phyloP scores from a whole-genome alignment of 805 yeast species.

The Kodamaea neixiangensis region DNA sequence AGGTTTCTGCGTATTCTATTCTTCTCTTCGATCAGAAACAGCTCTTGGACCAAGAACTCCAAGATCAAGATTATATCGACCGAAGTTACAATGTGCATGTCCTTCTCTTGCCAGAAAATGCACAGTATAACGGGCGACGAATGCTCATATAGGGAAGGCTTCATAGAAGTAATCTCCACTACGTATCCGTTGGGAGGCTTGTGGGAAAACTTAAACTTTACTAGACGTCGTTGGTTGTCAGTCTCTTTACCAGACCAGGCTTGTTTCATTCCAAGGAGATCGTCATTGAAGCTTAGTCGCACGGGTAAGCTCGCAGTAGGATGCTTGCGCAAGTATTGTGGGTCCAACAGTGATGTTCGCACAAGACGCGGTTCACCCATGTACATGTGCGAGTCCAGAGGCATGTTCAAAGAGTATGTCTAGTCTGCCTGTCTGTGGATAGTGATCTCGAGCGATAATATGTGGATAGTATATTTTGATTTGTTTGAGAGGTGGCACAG shows the following conservation, averaged over 20 bases:
- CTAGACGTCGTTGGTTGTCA: constrained; percentile 47
- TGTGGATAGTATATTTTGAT: neutral
- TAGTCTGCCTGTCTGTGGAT: neutral
- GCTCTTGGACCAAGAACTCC: constrained; percentile 56
- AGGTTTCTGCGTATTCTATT: constrained; percentile 67
- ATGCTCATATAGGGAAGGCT: constrained; percentile 33
- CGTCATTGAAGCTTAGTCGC: constrained; percentile 29
- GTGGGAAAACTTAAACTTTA: constrained; percentile 44
- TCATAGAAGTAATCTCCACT: constrained; percentile 41
- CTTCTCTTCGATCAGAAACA: constrained; percentile 66
- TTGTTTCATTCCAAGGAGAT: constrained; percentile 36
- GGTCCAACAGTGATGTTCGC: constrained; percentile 27
- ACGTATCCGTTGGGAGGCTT: constrained; percentile 30
- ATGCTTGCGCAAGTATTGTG: constrained; percentile 14
- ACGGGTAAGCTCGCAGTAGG: constrained; percentile 29
- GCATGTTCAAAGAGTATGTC: neutral
- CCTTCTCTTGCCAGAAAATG: constrained; percentile 54
- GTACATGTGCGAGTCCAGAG: neutral
- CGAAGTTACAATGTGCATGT: constrained; percentile 56
- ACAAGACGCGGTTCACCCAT: constrained; percentile 1
- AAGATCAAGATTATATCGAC: constrained; percentile 62
- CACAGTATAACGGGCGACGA: constrained; percentile 56
- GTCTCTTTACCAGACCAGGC: constrained; percentile 52
- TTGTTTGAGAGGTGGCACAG: neutral
- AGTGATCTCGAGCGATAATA: neutral